These are phyloP conservation scores for Ilex paraguariensis DNA, from an alignment of 305 asterid genomes.

Conservation along the genomic window DNA sequence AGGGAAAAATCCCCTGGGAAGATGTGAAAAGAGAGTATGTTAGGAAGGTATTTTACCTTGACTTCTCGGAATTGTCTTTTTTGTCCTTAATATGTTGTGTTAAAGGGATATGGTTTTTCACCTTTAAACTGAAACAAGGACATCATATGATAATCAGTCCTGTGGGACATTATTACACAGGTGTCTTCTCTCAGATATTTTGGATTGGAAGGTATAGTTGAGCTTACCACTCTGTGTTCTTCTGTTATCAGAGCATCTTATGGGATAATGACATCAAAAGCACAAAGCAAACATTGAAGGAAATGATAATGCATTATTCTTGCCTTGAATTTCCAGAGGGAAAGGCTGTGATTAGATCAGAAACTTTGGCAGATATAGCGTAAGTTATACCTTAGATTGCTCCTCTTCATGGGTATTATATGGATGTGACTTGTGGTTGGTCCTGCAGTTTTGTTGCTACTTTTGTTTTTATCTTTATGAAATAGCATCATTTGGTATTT, in stretches of 20 bases:
- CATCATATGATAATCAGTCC: neutral
- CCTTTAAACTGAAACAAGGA: too few species aligned
- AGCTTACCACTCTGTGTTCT: constrained; percentile 18
- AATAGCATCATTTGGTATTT: neutral
- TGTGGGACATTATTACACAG: neutral
- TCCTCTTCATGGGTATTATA: neutral
- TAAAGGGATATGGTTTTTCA: too few species aligned
- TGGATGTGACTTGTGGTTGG: neutral
- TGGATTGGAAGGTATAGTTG: constrained; percentile 7
- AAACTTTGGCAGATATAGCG: constrained; percentile 73
- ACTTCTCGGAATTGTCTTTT: neutral
- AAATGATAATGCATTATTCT: constrained; percentile 68
- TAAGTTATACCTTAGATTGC: constrained; percentile 31
- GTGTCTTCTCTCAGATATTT: neutral
- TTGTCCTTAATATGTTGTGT: too few species aligned
- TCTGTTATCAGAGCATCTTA: constrained; percentile 61
- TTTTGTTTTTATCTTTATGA: neutral
- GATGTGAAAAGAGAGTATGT: constrained; percentile 69
- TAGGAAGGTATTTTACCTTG: constrained; percentile 53
- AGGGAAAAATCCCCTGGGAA: constrained; percentile 67
- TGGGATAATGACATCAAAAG: constrained; percentile 91
- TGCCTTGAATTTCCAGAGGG: constrained; percentile 80
- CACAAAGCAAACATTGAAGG: constrained; percentile 81
- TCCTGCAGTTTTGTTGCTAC: neutral
- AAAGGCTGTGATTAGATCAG: constrained; percentile 61